Conservation (phyloP, 2,329 filamentous ascomycete species). For the Mycogone perniciosa region DNA sequence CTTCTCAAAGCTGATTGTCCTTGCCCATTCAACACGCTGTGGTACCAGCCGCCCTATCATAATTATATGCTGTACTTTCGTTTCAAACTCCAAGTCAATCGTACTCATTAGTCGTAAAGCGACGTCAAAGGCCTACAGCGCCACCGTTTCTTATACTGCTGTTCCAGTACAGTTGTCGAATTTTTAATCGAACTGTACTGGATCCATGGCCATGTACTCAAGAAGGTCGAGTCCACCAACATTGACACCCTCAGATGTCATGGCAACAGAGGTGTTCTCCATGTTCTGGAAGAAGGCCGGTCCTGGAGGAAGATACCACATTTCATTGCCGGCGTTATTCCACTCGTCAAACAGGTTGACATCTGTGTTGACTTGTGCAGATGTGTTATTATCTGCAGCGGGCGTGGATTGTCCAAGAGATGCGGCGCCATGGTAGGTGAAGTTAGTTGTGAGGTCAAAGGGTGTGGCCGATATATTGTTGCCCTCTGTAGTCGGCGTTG, state of each 20-base stretch:
- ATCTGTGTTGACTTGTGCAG: constrained; percentile 25
- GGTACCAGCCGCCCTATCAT: no score
- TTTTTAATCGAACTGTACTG: constrained; percentile 34
- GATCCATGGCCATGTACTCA: constrained; percentile 61
- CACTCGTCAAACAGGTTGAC: constrained; percentile 48
- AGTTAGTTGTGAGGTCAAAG: constrained; percentile 50
- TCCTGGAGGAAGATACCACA: constrained; percentile 62
- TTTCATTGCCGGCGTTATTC: constrained; percentile 50
- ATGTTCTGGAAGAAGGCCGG: constrained; percentile 60
- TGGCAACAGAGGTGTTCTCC: constrained; percentile 54
- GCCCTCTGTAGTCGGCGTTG: constrained; percentile 28
- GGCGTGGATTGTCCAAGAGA: constrained; percentile 48
- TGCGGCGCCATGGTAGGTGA: constrained; percentile 45
- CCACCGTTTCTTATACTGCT: neutral
- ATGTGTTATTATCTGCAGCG: constrained; percentile 31
- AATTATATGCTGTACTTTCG: no score
- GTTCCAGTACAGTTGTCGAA: constrained; percentile 8
- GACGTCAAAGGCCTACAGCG: no score
- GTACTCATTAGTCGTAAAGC: neutral
- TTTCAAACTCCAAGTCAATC: no score
- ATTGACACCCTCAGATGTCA: constrained; percentile 62
- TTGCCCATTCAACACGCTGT: no score
- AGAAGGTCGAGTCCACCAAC: constrained; percentile 60
- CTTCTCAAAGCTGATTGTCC: no score
- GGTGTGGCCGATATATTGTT: constrained; percentile 57